Evolutionary conservation across 1,284 basidiomycete species (phyloP).

Genomic region (Cutaneotrichosporon cavernicola): DNA sequence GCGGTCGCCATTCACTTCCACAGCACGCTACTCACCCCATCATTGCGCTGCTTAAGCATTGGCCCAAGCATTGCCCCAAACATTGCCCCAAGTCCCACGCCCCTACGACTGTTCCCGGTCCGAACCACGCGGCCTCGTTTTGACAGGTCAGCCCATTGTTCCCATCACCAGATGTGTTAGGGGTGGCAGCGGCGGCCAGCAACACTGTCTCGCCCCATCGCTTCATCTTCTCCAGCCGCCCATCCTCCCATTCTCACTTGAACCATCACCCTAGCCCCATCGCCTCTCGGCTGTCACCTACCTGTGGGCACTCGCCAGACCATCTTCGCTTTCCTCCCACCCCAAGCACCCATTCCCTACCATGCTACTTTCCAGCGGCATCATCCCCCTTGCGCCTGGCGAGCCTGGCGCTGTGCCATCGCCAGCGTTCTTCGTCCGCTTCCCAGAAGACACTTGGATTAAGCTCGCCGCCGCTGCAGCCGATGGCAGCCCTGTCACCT

Average conservation of each 20-base stretch:
- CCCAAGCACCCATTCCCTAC: background rate
- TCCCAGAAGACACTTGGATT: constrained; percentile 42
- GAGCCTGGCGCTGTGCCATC: constrained; percentile 9
- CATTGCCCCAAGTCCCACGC: background rate
- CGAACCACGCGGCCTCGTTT: constrained; percentile 4
- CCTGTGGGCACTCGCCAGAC: background rate
- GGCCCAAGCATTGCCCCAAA: background rate
- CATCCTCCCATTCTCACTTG: background rate
- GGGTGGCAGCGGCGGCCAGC: constrained; percentile 4
- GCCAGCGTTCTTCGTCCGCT: constrained; percentile 39
- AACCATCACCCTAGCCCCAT: background rate
- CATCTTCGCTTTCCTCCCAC: background rate
- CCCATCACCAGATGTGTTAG: constrained; percentile 7
- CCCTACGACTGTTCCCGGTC: background rate
- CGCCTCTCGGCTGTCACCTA: background rate
- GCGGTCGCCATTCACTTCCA: background rate
- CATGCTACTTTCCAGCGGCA: constrained; percentile 33
- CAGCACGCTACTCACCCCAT: background rate
- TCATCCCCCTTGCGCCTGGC: constrained; percentile 25
- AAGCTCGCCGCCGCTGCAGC: constrained; percentile 24
- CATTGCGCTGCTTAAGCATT: too few relatives aligned
- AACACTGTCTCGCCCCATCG: constrained; percentile 3
- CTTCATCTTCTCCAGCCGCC: background rate
- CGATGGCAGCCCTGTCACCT: constrained; percentile 22
- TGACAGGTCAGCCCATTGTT: constrained; percentile 5